Evolutionary conservation across 768 basidiomycete species (phyloP).

Genomic region (Hericium erinaceus): DNA sequence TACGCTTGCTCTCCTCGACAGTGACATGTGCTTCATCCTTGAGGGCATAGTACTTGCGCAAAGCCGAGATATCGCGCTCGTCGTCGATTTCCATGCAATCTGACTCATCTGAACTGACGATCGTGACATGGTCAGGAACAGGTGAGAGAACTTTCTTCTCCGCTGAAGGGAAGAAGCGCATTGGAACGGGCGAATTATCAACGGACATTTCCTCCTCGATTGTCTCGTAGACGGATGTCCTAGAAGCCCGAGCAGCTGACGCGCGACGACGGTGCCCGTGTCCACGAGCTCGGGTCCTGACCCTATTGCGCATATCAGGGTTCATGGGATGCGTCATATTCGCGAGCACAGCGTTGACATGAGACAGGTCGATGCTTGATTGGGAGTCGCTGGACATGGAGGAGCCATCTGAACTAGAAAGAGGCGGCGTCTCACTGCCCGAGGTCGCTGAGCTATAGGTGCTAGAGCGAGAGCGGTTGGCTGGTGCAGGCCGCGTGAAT

Average conservation of each 20-base stretch:
- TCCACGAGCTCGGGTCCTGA: slow-evolving; percentile 46
- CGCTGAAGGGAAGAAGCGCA: slow-evolving; percentile 1
- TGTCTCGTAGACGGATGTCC: slow-evolving; percentile 68
- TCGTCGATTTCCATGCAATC: slow-evolving; percentile 54
- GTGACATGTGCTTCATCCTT: slow-evolving; percentile 58
- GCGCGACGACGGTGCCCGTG: slow-evolving; percentile 65
- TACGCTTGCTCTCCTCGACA: slow-evolving; percentile 54
- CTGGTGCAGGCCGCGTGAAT: slow-evolving; percentile 49
- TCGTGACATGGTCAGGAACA: slow-evolving; percentile 27
- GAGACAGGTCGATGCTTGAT: slow-evolving; percentile 58
- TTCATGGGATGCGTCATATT: slow-evolving; percentile 41
- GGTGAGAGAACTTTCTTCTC: slow-evolving; percentile 5
- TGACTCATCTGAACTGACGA: slow-evolving; percentile 44
- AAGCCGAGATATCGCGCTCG: slow-evolving; percentile 52
- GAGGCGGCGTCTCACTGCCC: slow-evolving; percentile 61
- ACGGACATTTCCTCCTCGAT: slow-evolving; percentile 62
- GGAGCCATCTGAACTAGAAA: slow-evolving; percentile 55
- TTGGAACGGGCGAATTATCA: slow-evolving; percentile 16
- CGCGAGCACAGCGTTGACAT: slow-evolving; percentile 46
- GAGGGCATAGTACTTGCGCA: slow-evolving; percentile 62
- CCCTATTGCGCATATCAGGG: slow-evolving; percentile 31
- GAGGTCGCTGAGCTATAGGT: slow-evolving; percentile 56
- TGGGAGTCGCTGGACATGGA: slow-evolving; percentile 64
- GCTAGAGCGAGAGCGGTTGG: slow-evolving; percentile 51
- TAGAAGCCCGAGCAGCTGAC: slow-evolving; percentile 52